These are phyloP conservation scores for Peronospora belbahrii DNA, from an alignment of 352 stramenopile species.

Conservation along the genomic window DNA sequence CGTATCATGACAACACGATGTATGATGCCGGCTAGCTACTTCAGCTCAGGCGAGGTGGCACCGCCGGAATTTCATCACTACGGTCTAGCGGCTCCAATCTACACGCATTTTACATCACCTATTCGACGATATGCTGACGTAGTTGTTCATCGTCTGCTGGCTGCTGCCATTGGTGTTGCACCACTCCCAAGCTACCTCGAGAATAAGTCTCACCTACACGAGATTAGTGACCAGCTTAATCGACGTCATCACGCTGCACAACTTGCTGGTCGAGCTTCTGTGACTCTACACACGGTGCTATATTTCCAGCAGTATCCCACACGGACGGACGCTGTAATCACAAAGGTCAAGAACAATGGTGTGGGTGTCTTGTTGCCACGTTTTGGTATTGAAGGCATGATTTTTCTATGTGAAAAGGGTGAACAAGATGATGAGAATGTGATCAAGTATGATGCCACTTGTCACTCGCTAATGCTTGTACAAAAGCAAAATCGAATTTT, in stretches of 20 bases:
- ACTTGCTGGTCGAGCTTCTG: constrained; percentile 91
- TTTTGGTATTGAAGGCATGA: constrained; percentile 97
- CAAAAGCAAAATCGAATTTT: constrained; percentile 42
- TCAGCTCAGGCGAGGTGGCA: constrained; percentile 93
- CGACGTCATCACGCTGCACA: constrained; percentile 93
- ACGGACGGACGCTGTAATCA: constrained; percentile 88
- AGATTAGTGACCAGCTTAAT: constrained; percentile 97
- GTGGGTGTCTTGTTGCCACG: constrained; percentile 95
- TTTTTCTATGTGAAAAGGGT: constrained; percentile 81
- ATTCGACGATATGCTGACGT: constrained; percentile 98
- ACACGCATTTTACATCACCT: constrained; percentile 99
- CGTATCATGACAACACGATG: constrained; percentile 95
- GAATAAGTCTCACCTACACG: constrained; percentile 90
- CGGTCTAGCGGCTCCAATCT: constrained; percentile 95
- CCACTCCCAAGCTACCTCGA: constrained; percentile 92
- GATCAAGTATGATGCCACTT: constrained; percentile 40
- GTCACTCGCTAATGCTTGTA: constrained; percentile 56
- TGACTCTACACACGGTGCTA: constrained; percentile 95
- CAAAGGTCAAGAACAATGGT: constrained; percentile 92
- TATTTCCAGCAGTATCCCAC: constrained; percentile 92
- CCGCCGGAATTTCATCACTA: constrained; percentile 98
- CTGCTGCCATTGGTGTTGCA: constrained; percentile 92
- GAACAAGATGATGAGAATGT: constrained; percentile 53
- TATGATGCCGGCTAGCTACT: constrained; percentile 98
- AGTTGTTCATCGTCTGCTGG: constrained; percentile 96